A percentile compares a stretch with the other conserved stretches of the same genome.
These are phyloP conservation scores for Fusarium tuaranense DNA, from an alignment of 2,329 filamentous ascomycete species.

Conservation along the genomic window DNA sequence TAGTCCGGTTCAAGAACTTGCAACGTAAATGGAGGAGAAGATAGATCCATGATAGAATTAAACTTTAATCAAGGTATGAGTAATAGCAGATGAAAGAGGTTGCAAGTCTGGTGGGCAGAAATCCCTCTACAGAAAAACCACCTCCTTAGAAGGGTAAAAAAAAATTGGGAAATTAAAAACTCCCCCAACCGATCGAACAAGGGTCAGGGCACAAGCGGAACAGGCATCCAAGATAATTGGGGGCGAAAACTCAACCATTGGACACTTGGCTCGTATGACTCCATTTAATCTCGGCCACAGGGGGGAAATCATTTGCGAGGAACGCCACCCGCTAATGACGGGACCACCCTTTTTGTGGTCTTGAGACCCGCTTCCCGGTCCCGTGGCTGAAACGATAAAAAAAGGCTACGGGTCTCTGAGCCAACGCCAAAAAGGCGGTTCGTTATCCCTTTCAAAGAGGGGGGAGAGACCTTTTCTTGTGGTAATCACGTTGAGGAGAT, in stretches of 20 bases:
- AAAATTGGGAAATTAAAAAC: not conserved
- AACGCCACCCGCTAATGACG: not conserved
- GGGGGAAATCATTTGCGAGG: not conserved
- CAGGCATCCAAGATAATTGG: not conserved
- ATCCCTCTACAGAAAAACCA: not conserved
- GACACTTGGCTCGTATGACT: not conserved
- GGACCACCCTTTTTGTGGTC: not conserved
- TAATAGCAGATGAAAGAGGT: not conserved
- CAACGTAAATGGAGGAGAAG: slow-evolving; percentile 24
- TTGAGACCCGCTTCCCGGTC: not conserved
- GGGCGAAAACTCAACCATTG: not conserved
- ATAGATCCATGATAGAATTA: not conserved
- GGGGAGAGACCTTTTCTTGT: not conserved
- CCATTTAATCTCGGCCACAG: not conserved
- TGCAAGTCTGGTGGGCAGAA: not conserved
- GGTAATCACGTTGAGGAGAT: not conserved
- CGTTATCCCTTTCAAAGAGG: not conserved
- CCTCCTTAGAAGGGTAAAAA: not conserved
- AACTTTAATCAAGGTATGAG: not conserved
- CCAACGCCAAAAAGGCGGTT: not conserved
- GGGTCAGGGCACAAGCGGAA: not conserved
- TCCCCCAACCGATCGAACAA: not conserved
- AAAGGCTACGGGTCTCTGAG: not conserved
- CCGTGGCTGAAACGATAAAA: not conserved
- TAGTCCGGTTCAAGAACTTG: slow-evolving; percentile 14